Percentiles rank a stretch among this genome's conserved stretches.
Evolutionary conservation across 805 yeast genomes (phyloP).

Genomic region (Wickerhamiella kazuoi): DNA sequence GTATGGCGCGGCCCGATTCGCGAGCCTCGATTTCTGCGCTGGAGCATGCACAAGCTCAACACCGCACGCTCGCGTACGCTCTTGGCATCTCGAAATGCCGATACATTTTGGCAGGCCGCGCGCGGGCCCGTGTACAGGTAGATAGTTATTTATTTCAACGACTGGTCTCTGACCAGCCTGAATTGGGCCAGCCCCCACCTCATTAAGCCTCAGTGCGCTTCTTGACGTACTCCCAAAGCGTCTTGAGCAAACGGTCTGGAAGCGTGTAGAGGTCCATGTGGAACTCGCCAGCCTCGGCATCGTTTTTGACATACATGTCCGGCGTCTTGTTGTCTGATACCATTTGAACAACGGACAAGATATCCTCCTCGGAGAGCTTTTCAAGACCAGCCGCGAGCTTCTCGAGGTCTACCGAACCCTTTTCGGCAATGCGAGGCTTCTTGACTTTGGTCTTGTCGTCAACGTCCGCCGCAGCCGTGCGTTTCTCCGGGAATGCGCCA

Average conservation of each 20-base stretch:
- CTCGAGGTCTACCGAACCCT: slow-evolving; percentile 67
- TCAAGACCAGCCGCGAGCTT: slow-evolving; percentile 79
- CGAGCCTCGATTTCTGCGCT: background rate
- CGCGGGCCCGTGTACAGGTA: background rate
- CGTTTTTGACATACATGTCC: slow-evolving; percentile 90
- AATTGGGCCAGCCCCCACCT: too few relatives aligned
- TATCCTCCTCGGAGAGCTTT: slow-evolving; percentile 77
- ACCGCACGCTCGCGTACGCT: background rate
- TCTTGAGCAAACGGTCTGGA: slow-evolving; percentile 77
- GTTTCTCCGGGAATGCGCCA: slow-evolving; percentile 17
- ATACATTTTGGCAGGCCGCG: background rate
- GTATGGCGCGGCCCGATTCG: slow-evolving; percentile 2
- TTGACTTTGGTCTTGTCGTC: slow-evolving; percentile 16
- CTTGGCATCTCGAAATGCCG: background rate
- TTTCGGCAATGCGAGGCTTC: slow-evolving; percentile 25
- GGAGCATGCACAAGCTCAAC: slow-evolving; percentile 2
- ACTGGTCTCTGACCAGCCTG: too few relatives aligned
- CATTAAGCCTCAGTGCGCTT: slow-evolving; percentile 29
- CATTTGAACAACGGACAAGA: slow-evolving; percentile 91
- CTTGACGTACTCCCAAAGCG: slow-evolving; percentile 87
- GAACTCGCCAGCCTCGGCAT: slow-evolving; percentile 92
- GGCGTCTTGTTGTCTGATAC: slow-evolving; percentile 88
- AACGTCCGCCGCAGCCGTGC: slow-evolving; percentile 23
- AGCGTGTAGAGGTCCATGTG: slow-evolving; percentile 88
- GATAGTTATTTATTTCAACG: too few relatives aligned